Evolutionary conservation across 139 green algal genomes (phyloP).

Genomic region (Chlamydomonas applanata): DNA sequence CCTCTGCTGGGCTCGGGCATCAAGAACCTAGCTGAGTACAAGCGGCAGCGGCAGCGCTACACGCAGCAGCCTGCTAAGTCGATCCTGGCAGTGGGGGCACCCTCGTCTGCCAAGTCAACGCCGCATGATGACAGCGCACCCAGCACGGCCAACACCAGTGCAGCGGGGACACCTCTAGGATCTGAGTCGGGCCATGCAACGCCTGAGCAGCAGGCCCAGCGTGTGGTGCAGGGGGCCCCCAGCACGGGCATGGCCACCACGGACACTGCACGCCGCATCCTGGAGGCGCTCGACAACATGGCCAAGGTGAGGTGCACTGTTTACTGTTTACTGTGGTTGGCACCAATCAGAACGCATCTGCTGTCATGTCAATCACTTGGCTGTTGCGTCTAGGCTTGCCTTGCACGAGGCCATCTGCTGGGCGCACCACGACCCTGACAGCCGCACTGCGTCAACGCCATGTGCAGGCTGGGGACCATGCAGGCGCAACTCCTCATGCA

Average conservation of each 20-base stretch:
- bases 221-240: not conserved
- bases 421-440: not conserved
- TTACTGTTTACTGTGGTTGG: not conserved
- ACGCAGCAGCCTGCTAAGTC: slow-evolving; percentile 20
- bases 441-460: no score
- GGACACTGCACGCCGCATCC: slow-evolving; percentile 33
- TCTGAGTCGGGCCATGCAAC: no score
- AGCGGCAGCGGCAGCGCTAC: slow-evolving; percentile 26
- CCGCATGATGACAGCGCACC: slow-evolving; percentile 5
- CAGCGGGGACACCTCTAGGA: not conserved
- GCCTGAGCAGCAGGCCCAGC: not conserved
- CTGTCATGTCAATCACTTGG: not conserved
- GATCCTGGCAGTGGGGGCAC: slow-evolving; percentile 17
- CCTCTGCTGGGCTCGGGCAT: slow-evolving; percentile 7
- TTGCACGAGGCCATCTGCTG: no score
- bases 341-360: no score
- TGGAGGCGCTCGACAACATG: slow-evolving; percentile 35
- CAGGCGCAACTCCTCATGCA: not conserved
- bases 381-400: no score
- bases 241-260: not conserved
- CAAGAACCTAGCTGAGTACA: slow-evolving; percentile 31
- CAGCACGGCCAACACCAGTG: not conserved
- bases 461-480: not conserved
- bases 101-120: not conserved
- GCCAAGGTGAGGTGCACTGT: slow-evolving; percentile 17